Percentiles rank a stretch among this genome's conserved stretches.
phyloP scores from a whole-genome alignment of 768 basidiomycete genomes.

The Suillus weaverae region DNA sequence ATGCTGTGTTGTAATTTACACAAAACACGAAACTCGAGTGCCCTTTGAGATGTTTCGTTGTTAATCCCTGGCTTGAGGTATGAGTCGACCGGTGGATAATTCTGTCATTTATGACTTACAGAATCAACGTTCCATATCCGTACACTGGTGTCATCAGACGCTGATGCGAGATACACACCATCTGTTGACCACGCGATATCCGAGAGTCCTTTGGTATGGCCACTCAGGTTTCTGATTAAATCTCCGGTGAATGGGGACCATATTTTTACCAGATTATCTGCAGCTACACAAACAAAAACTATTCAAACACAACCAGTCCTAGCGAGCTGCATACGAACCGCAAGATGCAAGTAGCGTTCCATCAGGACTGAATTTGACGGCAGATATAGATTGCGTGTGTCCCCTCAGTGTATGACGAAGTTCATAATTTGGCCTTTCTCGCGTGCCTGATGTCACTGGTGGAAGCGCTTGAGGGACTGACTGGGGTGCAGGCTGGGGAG shows the following conservation, averaged over 20 bases:
- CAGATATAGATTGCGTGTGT: slow-evolving; percentile 81
- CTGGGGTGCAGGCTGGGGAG: slow-evolving; percentile 35
- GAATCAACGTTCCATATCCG: slow-evolving; percentile 87
- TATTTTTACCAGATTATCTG: slow-evolving; percentile 76
- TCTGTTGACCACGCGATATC: slow-evolving; percentile 90
- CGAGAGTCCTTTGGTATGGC: slow-evolving; percentile 82
- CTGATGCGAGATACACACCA: slow-evolving; percentile 80
- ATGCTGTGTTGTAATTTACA: slow-evolving; percentile 85
- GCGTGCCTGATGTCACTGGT: slow-evolving; percentile 35
- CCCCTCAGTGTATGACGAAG: slow-evolving; percentile 68
- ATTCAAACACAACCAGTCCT: neutral
- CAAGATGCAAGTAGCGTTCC: slow-evolving; percentile 85
- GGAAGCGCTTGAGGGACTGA: slow-evolving; percentile 32
- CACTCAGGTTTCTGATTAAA: slow-evolving; percentile 69
- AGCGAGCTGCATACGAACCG: slow-evolving; percentile 49
- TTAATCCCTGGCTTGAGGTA: slow-evolving; percentile 52
- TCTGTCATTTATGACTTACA: slow-evolving; percentile 42
- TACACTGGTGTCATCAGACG: slow-evolving; percentile 89
- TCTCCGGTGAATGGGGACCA: slow-evolving; percentile 83
- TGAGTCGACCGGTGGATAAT: neutral
- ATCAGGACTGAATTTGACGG: slow-evolving; percentile 90
- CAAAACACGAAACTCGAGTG: slow-evolving; percentile 91
- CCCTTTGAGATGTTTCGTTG: slow-evolving; percentile 70
- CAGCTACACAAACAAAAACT: slow-evolving; percentile 46
- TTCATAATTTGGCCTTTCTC: slow-evolving; percentile 62